Base-by-base conservation (phyloP, 192 early-diverging fungal species). In the Neocallimastix lanati region DNA sequence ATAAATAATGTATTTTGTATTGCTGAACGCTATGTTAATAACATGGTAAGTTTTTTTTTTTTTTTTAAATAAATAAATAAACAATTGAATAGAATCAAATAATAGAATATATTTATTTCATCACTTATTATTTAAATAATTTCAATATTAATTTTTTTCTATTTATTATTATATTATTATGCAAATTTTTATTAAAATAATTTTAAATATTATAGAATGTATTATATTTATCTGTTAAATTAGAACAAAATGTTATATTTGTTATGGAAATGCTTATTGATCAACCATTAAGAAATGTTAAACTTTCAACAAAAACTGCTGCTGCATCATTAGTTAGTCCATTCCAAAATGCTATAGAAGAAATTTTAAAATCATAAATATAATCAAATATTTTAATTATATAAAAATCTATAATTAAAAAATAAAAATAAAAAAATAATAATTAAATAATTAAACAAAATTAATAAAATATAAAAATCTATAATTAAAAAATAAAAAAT, bases 1-100 rank as follows among this genome's bases (percentile, higher is more conserved):
- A 82, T 84, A 79, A 88, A 88, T 83, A 90, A 87, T 77, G 85
- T 93, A 28, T 91, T 92, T 80, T 87, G 87, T 13, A 89, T 93
- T n/a, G 92, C 92, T 0, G 84, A 90, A 81, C 82, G 92, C 30
- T 76, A 80, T 1, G 81, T 91, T 9, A 88, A 87, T 79, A 85
- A 83, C 18, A 82, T 85, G 77, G 90, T 88, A 78, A 67, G 21
- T 50, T n/a, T n/a, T n/a, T n/a, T n/a, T n/a, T n/a, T n/a, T n/a
- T n/a, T n/a, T n/a, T n/a, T n/a, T n/a, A n/a, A n/a, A n/a, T n/a
- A n/a, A 33, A 33, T 6, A 33, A 33, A 33, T 6, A 33, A 33
- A 33, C 3, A 33, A 33, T 6, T 6, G 11, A 33, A 67, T 21
- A 50, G 3, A 50, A 16, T 21, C 4, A 50, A 50, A 13, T 21